Base-by-base conservation (phyloP, 176 grass and related monocot genomes). In the Triticum turgidum region DNA sequence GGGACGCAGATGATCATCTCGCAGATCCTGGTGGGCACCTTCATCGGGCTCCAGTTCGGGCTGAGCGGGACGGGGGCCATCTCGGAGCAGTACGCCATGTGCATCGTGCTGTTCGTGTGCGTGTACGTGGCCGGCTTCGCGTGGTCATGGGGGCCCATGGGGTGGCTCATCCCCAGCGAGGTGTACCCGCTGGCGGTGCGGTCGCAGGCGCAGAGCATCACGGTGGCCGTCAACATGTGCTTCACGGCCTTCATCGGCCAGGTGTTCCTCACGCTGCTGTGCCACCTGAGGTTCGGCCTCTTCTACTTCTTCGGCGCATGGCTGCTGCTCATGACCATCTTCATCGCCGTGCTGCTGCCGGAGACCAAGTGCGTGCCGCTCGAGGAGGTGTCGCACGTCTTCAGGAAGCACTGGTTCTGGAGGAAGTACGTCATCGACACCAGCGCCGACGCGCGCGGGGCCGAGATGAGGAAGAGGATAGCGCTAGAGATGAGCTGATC, bases 1-100 rank as follows among this genome's bases (percentile, higher is more conserved):
- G 89, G 89, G 9, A 91, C 89, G 4, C 89, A 91, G 86, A 91
- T 88, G 89, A 91, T 91, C 82, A 88, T 91, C 82, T 91, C 89
- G 0, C 89, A 91, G 85, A 91, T 91, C 14, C 70, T 91, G 1
- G 85, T 88, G 38, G 89, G 89, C 17, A 91, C 89, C 1, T 91
- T 91, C 89, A 91, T 88, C 21, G 89, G 89, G 2, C 81, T 91
- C 38, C 89, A 91, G 61, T 91, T 91, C 81, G 89, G 85, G 2
- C 11, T 88, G n/a, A 91, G 77, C 69, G 89, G 89, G 4, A 91
- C 81, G n/a, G 89, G 89, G 0, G 81, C 61, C 3, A 87, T 91
- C 25, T 91, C 89, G 49, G 89, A 91, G 85, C 89, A 85, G 61
- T 91, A 91, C 81, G 89, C 89, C 11, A 91, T 91, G 85, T 87